Evolutionary conservation across 768 basidiomycete genomes (phyloP).

Genomic region (Mycena polygramma): DNA sequence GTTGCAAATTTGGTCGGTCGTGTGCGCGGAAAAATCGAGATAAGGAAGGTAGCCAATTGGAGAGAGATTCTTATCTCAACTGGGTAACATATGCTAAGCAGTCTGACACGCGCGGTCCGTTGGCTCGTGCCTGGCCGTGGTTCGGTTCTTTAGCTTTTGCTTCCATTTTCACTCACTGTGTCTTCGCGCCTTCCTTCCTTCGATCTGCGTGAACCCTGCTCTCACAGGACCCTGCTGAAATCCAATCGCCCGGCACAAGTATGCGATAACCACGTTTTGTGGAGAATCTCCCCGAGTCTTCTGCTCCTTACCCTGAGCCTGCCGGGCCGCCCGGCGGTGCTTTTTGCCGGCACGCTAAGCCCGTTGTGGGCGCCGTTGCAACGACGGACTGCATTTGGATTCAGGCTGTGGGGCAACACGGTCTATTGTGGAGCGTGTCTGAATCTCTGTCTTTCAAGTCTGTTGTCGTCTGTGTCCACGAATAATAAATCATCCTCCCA

Average conservation of each 20-base stretch:
- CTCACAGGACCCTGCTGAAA: no score
- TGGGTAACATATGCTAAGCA: no score
- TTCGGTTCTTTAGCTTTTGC: no score
- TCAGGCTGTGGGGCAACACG: not conserved
- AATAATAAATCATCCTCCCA: not conserved
- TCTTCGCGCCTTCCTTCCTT: no score
- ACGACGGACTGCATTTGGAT: not conserved
- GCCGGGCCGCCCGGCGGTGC: not conserved
- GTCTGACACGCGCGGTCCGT: no score
- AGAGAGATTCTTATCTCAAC: not conserved
- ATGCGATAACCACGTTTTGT: not conserved
- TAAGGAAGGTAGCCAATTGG: conserved; percentile 20
- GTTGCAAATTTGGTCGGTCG: not conserved
- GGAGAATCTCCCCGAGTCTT: not conserved
- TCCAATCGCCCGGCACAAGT: no score
- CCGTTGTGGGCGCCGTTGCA: no score
- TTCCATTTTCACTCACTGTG: no score
- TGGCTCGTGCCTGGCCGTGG: no score
- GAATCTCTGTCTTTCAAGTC: not conserved
- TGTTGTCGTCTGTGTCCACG: not conserved
- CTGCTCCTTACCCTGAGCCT: not conserved
- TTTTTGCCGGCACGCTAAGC: not conserved
- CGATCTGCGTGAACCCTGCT: no score
- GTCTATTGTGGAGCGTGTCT: not conserved
- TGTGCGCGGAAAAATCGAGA: not conserved